Evolutionary conservation across 495 filamentous ascomycete genomes (phyloP).

Genomic region (Xylaria longipes): DNA sequence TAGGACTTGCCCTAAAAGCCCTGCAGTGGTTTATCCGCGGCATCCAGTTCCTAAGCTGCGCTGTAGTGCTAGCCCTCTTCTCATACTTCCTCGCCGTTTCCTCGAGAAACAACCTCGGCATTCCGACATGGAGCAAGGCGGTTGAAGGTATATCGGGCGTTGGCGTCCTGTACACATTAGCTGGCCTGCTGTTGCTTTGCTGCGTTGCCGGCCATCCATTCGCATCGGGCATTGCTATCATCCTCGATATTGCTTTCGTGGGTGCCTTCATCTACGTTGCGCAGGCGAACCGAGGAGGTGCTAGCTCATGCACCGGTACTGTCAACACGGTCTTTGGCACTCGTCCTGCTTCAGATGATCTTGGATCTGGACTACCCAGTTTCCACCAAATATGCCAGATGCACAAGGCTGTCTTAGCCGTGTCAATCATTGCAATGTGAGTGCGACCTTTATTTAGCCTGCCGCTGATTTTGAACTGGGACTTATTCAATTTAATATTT

Average conservation of each 20-base stretch:
- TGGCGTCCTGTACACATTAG: constrained; percentile 72
- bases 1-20: constrained; percentile 65
- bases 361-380: constrained; percentile 52
- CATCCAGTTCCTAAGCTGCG: constrained; percentile 74
- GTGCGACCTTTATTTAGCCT: constrained; percentile 37
- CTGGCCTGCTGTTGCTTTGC: constrained; percentile 75
- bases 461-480: background rate
- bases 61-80: constrained; percentile 78
- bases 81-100: constrained; percentile 75
- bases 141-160: constrained; percentile 83
- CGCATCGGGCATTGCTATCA: constrained; percentile 70
- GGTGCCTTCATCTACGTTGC: constrained; percentile 68
- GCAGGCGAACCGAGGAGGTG: constrained; percentile 66
- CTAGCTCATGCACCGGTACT: constrained; percentile 63
- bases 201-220: constrained; percentile 74
- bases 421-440: constrained; percentile 80
- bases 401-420: constrained; percentile 74
- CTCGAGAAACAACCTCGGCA: constrained; percentile 60
- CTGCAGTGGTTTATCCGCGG: constrained; percentile 68
- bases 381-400: constrained; percentile 69
- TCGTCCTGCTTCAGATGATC: constrained; percentile 55
- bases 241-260: constrained; percentile 66
- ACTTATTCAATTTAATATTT: constrained; percentile 25
- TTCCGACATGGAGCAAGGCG: constrained; percentile 71
- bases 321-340: constrained; percentile 72